Evolutionary conservation across 371 early-diverging fungal species (phyloP).

Genomic region (Massospora cicadina): DNA sequence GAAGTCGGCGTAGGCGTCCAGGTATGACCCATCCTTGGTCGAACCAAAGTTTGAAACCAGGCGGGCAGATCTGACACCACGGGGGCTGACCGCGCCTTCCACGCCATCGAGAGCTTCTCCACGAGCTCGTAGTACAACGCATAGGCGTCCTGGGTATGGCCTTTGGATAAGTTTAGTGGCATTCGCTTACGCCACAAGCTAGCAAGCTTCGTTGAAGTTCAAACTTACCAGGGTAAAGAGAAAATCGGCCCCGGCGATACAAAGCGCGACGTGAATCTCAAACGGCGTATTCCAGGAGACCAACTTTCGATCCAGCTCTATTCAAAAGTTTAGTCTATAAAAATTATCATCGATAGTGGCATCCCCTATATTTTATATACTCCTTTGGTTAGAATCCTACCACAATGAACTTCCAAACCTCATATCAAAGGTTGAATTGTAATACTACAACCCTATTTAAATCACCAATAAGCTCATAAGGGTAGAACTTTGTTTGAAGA

Average conservation of each 20-base stretch:
- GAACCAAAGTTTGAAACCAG: constrained; percentile 4
- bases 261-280: neutral
- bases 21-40: constrained; percentile 1
- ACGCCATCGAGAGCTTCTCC: neutral
- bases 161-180: neutral
- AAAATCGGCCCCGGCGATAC: neutral
- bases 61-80: neutral
- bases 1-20: neutral
- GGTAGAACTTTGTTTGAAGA: neutral
- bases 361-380: neutral
- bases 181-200: neutral
- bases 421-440: no score
- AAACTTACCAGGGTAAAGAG: neutral
- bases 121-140: neutral
- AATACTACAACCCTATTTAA: no score
- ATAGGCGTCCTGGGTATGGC: neutral
- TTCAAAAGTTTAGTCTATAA: neutral
- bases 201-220: neutral
- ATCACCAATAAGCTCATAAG: neutral
- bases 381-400: neutral
- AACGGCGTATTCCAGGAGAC: neutral
- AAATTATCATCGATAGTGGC: neutral
- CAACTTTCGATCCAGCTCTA: neutral
- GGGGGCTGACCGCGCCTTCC: neutral
- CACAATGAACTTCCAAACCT: neutral